Evolutionary conservation across 1,284 basidiomycete species (phyloP).

Genomic region (Apiotrichum mycotoxinovorans): DNA sequence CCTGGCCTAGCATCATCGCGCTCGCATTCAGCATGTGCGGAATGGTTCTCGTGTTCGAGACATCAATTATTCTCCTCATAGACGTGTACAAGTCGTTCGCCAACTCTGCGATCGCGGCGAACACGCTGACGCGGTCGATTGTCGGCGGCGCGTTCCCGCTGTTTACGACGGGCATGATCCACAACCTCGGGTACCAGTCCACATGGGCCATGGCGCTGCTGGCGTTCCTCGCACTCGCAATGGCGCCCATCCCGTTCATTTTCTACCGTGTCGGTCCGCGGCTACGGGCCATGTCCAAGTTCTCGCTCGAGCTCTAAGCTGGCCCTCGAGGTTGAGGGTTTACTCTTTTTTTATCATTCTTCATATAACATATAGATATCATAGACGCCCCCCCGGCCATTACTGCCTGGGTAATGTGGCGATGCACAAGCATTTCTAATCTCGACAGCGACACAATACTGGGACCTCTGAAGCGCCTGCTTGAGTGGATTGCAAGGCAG

Average conservation of each 20-base stretch:
- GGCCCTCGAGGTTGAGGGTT: too few relatives aligned
- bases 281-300: constrained; percentile 16
- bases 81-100: constrained; percentile 24
- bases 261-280: constrained; percentile 14
- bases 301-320: constrained; percentile 11
- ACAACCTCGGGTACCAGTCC: constrained; percentile 19
- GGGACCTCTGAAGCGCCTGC: too few relatives aligned
- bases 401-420: too few relatives aligned
- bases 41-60: constrained; percentile 24
- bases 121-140: constrained; percentile 21
- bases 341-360: too few relatives aligned
- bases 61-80: constrained; percentile 22
- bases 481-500: too few relatives aligned
- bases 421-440: too few relatives aligned
- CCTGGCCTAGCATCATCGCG: constrained; percentile 24
- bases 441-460: too few relatives aligned
- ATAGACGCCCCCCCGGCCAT: too few relatives aligned
- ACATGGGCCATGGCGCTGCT: constrained; percentile 22
- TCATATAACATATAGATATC: not conserved
- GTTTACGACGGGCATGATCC: constrained; percentile 24
- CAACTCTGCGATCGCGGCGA: constrained; percentile 27
- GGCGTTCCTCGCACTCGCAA: constrained; percentile 9
- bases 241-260: constrained; percentile 22
- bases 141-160: constrained; percentile 26
- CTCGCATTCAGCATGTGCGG: constrained; percentile 23